phyloP scores from a whole-genome alignment of 805 yeast genomes.

The Yamadazyma philogaea region DNA sequence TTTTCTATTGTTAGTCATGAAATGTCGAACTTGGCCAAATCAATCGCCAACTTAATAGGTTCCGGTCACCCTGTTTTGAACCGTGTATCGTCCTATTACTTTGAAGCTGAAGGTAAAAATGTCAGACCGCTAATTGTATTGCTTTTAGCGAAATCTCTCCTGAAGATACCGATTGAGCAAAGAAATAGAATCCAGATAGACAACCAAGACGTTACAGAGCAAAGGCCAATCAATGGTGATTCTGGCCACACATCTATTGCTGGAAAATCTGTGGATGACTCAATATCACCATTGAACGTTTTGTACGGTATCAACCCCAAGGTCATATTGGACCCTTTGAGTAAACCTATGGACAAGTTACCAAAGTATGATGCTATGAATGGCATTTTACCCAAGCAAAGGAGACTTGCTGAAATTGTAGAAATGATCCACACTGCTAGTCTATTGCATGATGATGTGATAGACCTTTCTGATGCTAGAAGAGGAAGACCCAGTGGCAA shows the following conservation, averaged over 20 bases:
- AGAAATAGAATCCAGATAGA: slow-evolving; percentile 66
- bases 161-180: slow-evolving; percentile 65
- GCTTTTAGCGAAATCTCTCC: slow-evolving; percentile 75
- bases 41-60: slow-evolving; percentile 83
- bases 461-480: slow-evolving; percentile 83
- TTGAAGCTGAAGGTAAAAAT: slow-evolving; percentile 94
- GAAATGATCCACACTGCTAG: slow-evolving; percentile 99
- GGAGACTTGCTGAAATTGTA: slow-evolving; percentile 93
- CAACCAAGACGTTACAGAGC: slow-evolving; percentile 61
- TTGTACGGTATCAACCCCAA: slow-evolving; percentile 89
- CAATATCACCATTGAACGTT: slow-evolving; percentile 76
- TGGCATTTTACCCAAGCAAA: slow-evolving; percentile 91
- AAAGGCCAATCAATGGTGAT: slow-evolving; percentile 58
- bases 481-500: slow-evolving; percentile 91
- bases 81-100: slow-evolving; percentile 90
- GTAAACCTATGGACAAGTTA: slow-evolving; percentile 71
- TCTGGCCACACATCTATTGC: slow-evolving; percentile 54
- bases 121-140: slow-evolving; percentile 89
- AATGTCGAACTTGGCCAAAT: slow-evolving; percentile 83
- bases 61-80: slow-evolving; percentile 92
- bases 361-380: slow-evolving; percentile 56
- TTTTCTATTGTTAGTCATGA: slow-evolving; percentile 87
- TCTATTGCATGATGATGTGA: slow-evolving; percentile 92
- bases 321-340: slow-evolving; percentile 76
- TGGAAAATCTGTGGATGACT: slow-evolving; percentile 56